Conservation (phyloP, 495 filamentous ascomycete species). For the Lindgomyces ingoldianus region DNA sequence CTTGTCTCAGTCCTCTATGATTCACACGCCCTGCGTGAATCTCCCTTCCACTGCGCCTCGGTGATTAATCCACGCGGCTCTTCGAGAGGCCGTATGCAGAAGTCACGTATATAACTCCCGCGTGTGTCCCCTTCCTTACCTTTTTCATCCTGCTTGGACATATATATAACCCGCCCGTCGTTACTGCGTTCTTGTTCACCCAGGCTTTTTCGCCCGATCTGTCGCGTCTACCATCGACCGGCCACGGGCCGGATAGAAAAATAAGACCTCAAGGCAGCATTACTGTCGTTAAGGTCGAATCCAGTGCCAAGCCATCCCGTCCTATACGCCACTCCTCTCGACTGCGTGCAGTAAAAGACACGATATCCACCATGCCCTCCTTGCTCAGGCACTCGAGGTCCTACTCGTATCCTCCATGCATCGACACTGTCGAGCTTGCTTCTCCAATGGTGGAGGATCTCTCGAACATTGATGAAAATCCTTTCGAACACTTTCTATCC, state of each 20-base stretch:
- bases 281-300: slow-evolving; percentile 34
- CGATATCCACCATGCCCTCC: slow-evolving; percentile 34
- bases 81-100: slow-evolving; percentile 32
- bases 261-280: slow-evolving; percentile 20
- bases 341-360: slow-evolving; percentile 20
- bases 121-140: slow-evolving; percentile 25
- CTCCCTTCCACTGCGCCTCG: slow-evolving; percentile 32
- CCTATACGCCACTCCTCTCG: slow-evolving; percentile 21
- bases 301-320: slow-evolving; percentile 26
- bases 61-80: slow-evolving; percentile 38
- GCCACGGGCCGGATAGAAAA: slow-evolving; percentile 39
- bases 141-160: slow-evolving; percentile 14
- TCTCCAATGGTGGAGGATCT: slow-evolving; percentile 22
- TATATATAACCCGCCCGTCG: slow-evolving; percentile 30
- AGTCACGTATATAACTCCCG: slow-evolving; percentile 40
- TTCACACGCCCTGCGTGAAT: slow-evolving; percentile 31
- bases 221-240: slow-evolving; percentile 34
- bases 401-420: slow-evolving; percentile 44
- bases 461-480: slow-evolving; percentile 45
- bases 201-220: slow-evolving; percentile 15
- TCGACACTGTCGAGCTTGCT: slow-evolving; percentile 24
- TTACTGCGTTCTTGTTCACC: slow-evolving; percentile 16
- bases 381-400: slow-evolving; percentile 28
- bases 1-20: slow-evolving; percentile 37
- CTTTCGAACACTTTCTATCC: slow-evolving; percentile 47